Conservation (phyloP, 2,329 filamentous ascomycete genomes). For the Neonectria neomacrospora region DNA sequence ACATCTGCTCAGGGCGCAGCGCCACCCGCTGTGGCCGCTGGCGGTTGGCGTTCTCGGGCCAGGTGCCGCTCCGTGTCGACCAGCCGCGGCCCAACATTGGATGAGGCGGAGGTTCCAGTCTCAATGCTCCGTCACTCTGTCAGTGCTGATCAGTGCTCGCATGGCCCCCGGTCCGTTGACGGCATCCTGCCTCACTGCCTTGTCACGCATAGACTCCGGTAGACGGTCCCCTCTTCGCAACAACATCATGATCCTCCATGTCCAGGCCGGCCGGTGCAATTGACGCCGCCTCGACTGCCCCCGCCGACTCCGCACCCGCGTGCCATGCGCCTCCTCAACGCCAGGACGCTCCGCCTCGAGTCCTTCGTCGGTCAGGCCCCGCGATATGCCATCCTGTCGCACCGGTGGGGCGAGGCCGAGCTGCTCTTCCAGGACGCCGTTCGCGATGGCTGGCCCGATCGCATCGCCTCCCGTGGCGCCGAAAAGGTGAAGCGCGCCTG, state of each 20-base stretch:
- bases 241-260: slow-evolving; percentile 13
- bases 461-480: slow-evolving; percentile 33
- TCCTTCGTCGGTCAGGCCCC: slow-evolving; percentile 29
- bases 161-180: not conserved
- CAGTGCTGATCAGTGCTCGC: slow-evolving; percentile 3
- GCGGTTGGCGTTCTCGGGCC: not conserved
- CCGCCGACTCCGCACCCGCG: slow-evolving; percentile 1
- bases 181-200: slow-evolving; percentile 3
- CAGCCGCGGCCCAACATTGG: slow-evolving; percentile 2
- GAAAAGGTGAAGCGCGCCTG: slow-evolving; percentile 40
- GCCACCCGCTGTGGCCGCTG: slow-evolving; percentile 3
- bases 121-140: not conserved
- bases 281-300: slow-evolving; percentile 14
- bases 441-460: slow-evolving; percentile 1
- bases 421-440: slow-evolving; percentile 26
- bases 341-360: slow-evolving; percentile 24
- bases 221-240: not conserved
- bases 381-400: slow-evolving; percentile 35
- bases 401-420: slow-evolving; percentile 32
- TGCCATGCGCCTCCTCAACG: slow-evolving; percentile 38
- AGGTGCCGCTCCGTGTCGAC: not conserved
- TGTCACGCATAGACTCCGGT: not conserved
- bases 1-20: not conserved
- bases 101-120: not conserved
- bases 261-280: slow-evolving; percentile 22